Evolutionary conservation across 306 rosid genomes (phyloP).

Genomic region (Cucurbita maxima): DNA sequence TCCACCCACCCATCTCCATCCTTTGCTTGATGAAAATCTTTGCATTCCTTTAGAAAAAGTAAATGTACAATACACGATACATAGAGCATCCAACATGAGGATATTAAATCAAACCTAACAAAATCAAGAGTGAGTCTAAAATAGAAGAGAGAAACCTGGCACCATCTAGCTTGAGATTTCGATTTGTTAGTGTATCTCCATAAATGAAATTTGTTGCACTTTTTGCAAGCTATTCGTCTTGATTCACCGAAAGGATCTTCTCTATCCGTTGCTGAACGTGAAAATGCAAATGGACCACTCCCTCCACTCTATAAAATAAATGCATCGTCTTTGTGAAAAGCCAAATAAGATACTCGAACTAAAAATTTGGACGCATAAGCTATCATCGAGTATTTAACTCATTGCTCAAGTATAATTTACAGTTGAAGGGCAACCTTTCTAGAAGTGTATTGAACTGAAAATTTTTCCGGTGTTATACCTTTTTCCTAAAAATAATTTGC

Average conservation of each 20-base stretch:
- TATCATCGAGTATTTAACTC: background rate
- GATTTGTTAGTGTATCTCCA: constrained; percentile 75
- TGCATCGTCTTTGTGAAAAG: constrained; percentile 14
- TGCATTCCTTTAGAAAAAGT: constrained; percentile 58
- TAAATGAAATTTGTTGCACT: constrained; percentile 60
- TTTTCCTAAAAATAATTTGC: no score
- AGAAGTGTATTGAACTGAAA: background rate
- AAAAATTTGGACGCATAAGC: background rate
- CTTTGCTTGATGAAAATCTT: constrained; percentile 90
- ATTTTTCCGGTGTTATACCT: no score
- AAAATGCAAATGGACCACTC: constrained; percentile 58
- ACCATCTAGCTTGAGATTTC: constrained; percentile 90
- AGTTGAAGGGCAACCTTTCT: background rate
- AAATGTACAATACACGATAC: constrained; percentile 15
- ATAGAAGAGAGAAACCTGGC: constrained; percentile 55
- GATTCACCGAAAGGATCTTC: constrained; percentile 69
- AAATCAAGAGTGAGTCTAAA: background rate
- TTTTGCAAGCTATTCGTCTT: constrained; percentile 78
- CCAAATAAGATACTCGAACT: constrained; percentile 6
- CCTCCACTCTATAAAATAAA: constrained; percentile 47
- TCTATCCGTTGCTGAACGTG: constrained; percentile 43
- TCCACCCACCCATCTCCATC: constrained; percentile 99
- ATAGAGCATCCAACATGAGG: constrained; percentile 1
- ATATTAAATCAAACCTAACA: background rate
- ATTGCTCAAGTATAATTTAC: background rate